These are phyloP conservation scores for Lachnellula subtilissima DNA, from an alignment of 2,329 filamentous ascomycete genomes.

Conservation along the genomic window DNA sequence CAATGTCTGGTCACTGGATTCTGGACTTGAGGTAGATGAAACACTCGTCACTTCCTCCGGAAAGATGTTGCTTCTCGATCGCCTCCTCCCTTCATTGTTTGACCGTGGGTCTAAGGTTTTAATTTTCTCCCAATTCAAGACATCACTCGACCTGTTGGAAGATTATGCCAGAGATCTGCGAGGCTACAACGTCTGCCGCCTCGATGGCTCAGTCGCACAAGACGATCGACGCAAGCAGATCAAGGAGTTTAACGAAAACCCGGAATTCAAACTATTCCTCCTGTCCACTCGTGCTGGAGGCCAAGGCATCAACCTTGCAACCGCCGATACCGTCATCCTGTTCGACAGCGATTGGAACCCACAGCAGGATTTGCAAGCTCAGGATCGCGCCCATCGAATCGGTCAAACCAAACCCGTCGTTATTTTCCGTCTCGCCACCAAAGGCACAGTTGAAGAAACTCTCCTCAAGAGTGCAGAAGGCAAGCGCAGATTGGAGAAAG, in stretches of 20 bases:
- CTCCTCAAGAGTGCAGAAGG: conserved; percentile 83
- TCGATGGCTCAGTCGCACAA: conserved; percentile 83
- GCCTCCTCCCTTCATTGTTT: conserved; percentile 73
- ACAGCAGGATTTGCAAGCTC: conserved; percentile 92
- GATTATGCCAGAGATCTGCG: conserved; percentile 79
- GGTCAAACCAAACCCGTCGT: conserved; percentile 89
- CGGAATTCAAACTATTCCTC: conserved; percentile 70
- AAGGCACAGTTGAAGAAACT: conserved; percentile 85
- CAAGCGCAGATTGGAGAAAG: conserved; percentile 85
- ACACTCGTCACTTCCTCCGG: conserved; percentile 81
- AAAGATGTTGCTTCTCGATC: conserved; percentile 92
- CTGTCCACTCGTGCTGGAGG: conserved; percentile 88
- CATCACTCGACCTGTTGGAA: conserved; percentile 83
- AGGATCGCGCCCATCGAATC: conserved; percentile 92
- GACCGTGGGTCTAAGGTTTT: conserved; percentile 78
- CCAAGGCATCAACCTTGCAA: conserved; percentile 89
- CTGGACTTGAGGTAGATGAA: conserved; percentile 63
- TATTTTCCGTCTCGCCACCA: conserved; percentile 88
- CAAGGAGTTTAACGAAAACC: conserved; percentile 63
- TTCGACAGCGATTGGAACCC: conserved; percentile 94
- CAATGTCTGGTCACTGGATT: conserved; percentile 70
- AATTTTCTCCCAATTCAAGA: conserved; percentile 96
- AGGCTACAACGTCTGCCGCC: conserved; percentile 77
- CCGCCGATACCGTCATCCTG: conserved; percentile 86
- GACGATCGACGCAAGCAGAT: conserved; percentile 66